A percentile compares a stretch with the other conserved stretches of the same genome.
Evolutionary conservation across 257 asterid genomes (phyloP).

Genomic region (Nicotiana knightiana): DNA sequence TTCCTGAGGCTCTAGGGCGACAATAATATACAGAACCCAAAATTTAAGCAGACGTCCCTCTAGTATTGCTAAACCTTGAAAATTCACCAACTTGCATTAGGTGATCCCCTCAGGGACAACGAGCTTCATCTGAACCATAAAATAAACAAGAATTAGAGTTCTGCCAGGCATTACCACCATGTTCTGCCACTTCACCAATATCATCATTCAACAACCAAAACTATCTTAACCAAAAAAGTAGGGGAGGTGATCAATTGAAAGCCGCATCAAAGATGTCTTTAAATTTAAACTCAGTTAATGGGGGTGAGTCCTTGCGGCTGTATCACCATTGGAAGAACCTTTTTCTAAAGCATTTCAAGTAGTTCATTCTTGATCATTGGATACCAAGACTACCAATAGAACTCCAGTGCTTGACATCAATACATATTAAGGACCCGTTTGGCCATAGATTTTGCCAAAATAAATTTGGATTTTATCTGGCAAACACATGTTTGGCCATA

Average conservation of each 20-base stretch:
- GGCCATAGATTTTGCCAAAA: too few species aligned
- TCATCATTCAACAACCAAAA: not conserved
- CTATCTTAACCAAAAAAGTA: not conserved
- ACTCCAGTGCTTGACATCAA: not conserved
- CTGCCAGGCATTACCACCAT: slow-evolving; percentile 1
- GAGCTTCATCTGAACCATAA: slow-evolving; percentile 35
- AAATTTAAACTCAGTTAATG: not conserved
- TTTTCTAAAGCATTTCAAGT: not conserved
- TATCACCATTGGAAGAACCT: not conserved
- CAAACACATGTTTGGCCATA: too few species aligned
- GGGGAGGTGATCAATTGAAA: not conserved
- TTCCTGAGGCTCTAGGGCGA: slow-evolving; percentile 34
- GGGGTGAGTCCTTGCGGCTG: not conserved
- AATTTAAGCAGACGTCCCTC: slow-evolving; percentile 25
- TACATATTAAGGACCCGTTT: not conserved
- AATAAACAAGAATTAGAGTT: slow-evolving; percentile 8
- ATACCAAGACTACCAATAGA: not conserved
- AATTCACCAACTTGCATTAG: slow-evolving; percentile 20
- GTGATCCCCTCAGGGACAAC: slow-evolving; percentile 27
- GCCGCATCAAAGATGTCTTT: not conserved
- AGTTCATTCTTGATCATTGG: not conserved
- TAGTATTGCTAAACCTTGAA: slow-evolving; percentile 21
- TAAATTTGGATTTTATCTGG: too few species aligned
- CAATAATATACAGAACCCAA: slow-evolving; percentile 52
- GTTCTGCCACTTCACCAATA: not conserved